Conservation (phyloP, 306 rosid genomes). For the Potentilla sterilis region DNA sequence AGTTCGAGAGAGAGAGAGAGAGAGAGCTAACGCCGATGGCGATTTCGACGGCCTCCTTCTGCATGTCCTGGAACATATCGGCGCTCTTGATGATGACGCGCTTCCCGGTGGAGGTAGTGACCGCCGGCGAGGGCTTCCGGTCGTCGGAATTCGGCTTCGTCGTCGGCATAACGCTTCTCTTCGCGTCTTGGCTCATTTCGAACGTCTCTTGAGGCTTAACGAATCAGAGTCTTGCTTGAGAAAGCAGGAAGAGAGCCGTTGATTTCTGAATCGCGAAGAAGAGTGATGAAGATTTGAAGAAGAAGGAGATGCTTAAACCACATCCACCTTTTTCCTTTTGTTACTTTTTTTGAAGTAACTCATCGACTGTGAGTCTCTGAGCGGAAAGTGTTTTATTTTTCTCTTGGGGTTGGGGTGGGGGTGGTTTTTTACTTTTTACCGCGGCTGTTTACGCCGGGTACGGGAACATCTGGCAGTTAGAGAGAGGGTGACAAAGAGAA, state of each 20-base stretch:
- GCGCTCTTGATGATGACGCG: constrained; percentile 87
- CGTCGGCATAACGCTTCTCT: constrained; percentile 46
- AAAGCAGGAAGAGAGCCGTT: background rate
- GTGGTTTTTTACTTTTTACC: background rate
- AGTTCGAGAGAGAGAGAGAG: background rate
- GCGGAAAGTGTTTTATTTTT: background rate
- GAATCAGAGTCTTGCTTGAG: background rate
- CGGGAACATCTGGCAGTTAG: background rate
- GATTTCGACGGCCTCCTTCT: constrained; percentile 85
- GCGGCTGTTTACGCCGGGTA: background rate
- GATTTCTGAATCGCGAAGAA: background rate
- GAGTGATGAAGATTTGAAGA: background rate
- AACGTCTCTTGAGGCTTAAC: background rate
- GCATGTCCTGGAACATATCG: constrained; percentile 82
- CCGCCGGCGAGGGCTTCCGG: constrained; percentile 53
- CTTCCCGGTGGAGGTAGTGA: constrained; percentile 41
- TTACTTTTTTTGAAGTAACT: background rate
- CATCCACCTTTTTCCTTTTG: constrained; percentile 7
- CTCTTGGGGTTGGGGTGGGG: background rate
- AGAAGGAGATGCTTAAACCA: background rate
- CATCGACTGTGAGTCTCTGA: background rate
- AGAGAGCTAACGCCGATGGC: constrained; percentile 67
- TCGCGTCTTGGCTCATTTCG: constrained; percentile 65
- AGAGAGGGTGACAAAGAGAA: background rate
- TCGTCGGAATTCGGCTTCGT: constrained; percentile 59